These are phyloP conservation scores for Blepharisma stoltei DNA, from an alignment of 73 alveolate genomes.

Conservation along the genomic window DNA sequence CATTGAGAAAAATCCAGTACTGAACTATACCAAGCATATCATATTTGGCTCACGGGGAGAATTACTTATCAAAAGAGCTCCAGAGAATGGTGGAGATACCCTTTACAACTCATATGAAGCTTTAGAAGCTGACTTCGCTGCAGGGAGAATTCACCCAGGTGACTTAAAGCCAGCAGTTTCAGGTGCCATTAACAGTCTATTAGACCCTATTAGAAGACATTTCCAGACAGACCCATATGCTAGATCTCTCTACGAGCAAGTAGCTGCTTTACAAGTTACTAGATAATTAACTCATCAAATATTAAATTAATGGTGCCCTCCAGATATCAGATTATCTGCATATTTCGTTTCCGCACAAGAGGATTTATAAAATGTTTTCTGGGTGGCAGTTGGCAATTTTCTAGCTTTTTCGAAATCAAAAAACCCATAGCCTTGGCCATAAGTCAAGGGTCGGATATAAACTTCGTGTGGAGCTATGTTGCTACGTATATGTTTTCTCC, in stretches of 20 bases:
- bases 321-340: constrained; percentile 67
- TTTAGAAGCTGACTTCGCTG: constrained; percentile 71
- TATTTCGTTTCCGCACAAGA: constrained; percentile 64
- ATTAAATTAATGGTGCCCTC: constrained; percentile 52
- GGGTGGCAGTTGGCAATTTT: constrained; percentile 40
- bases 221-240: constrained; percentile 93
- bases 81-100: constrained; percentile 30
- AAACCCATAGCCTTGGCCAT: constrained; percentile 64
- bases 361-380: constrained; percentile 38
- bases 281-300: constrained; percentile 34
- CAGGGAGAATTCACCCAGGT: constrained; percentile 81
- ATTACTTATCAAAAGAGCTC: constrained; percentile 12
- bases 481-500: constrained; percentile 61
- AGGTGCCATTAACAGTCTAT: constrained; percentile 72
- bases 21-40: constrained; percentile 80
- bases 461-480: constrained; percentile 51
- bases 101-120: constrained; percentile 64
- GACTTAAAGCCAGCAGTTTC: constrained; percentile 87
- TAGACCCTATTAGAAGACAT: constrained; percentile 95
- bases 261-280: constrained; percentile 46
- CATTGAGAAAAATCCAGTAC: constrained; percentile 85
- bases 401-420: constrained; percentile 41
- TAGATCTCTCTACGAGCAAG: constrained; percentile 72
- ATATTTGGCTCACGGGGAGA: constrained; percentile 72
- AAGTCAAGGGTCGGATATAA: constrained; percentile 63